Percentiles rank a stretch among this genome's conserved stretches.
Evolutionary conservation across 1,284 basidiomycete genomes (phyloP).

Genomic region (Irpex rosettiformis): DNA sequence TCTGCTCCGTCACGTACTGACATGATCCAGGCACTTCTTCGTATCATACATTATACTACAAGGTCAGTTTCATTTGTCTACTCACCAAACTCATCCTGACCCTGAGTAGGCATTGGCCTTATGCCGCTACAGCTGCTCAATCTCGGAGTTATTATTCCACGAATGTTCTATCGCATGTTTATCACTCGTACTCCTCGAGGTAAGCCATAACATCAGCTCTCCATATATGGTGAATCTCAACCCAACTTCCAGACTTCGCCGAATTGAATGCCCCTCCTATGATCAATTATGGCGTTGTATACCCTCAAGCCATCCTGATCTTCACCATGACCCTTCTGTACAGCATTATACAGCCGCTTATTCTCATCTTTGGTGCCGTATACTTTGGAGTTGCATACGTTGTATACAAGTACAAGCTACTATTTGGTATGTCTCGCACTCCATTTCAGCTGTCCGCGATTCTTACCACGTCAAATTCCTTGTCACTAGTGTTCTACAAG

Average conservation of each 20-base stretch:
- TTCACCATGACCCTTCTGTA: constrained; percentile 95
- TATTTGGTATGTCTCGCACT: constrained; percentile 67
- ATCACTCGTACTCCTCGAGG: constrained; percentile 83
- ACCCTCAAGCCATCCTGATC: constrained; percentile 93
- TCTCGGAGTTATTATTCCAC: constrained; percentile 79
- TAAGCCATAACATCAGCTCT: constrained; percentile 17
- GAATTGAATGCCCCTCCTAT: constrained; percentile 97
- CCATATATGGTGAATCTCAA: constrained; percentile 1
- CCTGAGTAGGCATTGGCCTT: constrained; percentile 70
- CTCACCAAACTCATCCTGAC: background rate
- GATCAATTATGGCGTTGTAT: constrained; percentile 92
- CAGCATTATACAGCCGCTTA: constrained; percentile 92
- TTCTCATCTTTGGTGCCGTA: constrained; percentile 89
- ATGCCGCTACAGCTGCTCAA: constrained; percentile 95
- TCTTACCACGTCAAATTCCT: constrained; percentile 8
- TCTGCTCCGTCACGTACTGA: constrained; percentile 11
- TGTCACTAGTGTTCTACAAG: constrained; percentile 77
- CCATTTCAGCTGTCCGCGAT: background rate
- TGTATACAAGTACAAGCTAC: constrained; percentile 96
- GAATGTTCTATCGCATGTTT: constrained; percentile 68
- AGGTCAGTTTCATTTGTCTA: constrained; percentile 40
- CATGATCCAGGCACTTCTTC: constrained; percentile 77
- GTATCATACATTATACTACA: constrained; percentile 94
- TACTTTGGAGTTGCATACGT: constrained; percentile 94
- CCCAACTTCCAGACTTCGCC: constrained; percentile 67